Conservation (phyloP, 257 asterid species). For the Prunella vulgaris region DNA sequence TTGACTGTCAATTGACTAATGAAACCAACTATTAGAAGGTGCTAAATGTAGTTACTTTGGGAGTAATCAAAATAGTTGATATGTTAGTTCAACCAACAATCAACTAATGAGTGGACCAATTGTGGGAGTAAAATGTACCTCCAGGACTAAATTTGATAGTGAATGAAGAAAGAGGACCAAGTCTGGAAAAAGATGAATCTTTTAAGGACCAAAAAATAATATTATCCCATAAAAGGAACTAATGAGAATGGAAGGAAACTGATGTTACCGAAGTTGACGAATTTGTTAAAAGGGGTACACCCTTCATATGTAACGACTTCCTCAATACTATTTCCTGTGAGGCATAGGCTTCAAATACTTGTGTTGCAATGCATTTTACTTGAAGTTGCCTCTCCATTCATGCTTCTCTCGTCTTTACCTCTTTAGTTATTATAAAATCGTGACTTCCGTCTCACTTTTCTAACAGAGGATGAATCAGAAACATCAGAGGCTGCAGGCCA, state of each 20-base stretch:
- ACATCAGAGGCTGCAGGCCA: constrained; percentile 54
- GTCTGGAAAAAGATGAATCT: no score
- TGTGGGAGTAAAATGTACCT: no score
- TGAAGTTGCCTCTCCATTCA: neutral
- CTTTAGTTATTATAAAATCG: neutral
- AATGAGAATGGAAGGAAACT: neutral
- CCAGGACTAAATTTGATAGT: no score
- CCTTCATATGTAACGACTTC: neutral
- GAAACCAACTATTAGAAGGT: no score
- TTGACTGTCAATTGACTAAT: no score
- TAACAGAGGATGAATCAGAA: constrained; percentile 74
- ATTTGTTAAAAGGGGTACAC: neutral
- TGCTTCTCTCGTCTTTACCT: neutral
- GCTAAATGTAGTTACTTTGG: no score
- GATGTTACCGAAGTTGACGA: neutral
- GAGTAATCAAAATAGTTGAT: no score
- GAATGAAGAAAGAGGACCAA: no score
- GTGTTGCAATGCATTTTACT: neutral
- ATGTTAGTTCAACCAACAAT: no score
- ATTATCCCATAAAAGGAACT: no score
- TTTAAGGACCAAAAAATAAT: no score
- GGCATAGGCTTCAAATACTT: neutral
- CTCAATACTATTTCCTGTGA: neutral
- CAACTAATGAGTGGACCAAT: no score
- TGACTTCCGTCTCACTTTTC: constrained; percentile 11